A percentile compares a stretch with the other conserved stretches of the same genome.
These are phyloP conservation scores for Penicillium psychrosexuale DNA, from an alignment of 2,329 filamentous ascomycete species.

Conservation along the genomic window DNA sequence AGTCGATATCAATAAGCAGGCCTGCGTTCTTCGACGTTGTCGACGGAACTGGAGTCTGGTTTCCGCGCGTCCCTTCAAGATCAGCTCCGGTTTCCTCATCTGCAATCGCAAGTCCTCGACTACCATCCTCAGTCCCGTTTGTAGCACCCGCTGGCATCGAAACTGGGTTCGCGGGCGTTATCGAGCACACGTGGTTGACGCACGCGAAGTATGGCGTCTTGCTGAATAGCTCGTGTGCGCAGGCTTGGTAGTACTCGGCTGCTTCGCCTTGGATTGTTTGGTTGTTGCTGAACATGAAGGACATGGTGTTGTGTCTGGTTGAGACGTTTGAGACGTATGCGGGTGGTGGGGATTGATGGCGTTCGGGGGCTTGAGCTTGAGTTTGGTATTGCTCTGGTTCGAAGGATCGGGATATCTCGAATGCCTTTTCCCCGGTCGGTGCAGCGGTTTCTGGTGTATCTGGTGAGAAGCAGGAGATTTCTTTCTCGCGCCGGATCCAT, in stretches of 20 bases:
- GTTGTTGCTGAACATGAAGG: slow-evolving; percentile 25
- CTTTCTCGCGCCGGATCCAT: slow-evolving; percentile 29
- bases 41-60: not conserved
- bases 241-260: slow-evolving; percentile 46
- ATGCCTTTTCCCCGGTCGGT: slow-evolving; percentile 7
- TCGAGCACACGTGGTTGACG: slow-evolving; percentile 42
- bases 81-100: not conserved
- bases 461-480: slow-evolving; percentile 32
- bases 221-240: slow-evolving; percentile 45
- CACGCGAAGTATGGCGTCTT: slow-evolving; percentile 45
- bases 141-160: slow-evolving; percentile 13
- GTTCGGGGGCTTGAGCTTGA: not conserved
- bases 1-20: slow-evolving; percentile 23
- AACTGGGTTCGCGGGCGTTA: slow-evolving; percentile 27
- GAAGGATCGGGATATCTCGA: slow-evolving; percentile 17
- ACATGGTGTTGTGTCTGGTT: slow-evolving; percentile 15
- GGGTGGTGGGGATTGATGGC: slow-evolving; percentile 1
- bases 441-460: slow-evolving; percentile 30
- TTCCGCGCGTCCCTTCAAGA: not conserved
- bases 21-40: not conserved
- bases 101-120: slow-evolving; percentile 20
- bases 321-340: slow-evolving; percentile 5
- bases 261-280: slow-evolving; percentile 33
- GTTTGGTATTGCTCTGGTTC: not conserved
- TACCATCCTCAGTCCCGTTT: not conserved